A percentile compares a stretch with the other conserved stretches of the same genome.
These are phyloP conservation scores for Zymoseptoria pseudotritici DNA, from an alignment of 2,329 filamentous ascomycete genomes.

Conservation along the genomic window DNA sequence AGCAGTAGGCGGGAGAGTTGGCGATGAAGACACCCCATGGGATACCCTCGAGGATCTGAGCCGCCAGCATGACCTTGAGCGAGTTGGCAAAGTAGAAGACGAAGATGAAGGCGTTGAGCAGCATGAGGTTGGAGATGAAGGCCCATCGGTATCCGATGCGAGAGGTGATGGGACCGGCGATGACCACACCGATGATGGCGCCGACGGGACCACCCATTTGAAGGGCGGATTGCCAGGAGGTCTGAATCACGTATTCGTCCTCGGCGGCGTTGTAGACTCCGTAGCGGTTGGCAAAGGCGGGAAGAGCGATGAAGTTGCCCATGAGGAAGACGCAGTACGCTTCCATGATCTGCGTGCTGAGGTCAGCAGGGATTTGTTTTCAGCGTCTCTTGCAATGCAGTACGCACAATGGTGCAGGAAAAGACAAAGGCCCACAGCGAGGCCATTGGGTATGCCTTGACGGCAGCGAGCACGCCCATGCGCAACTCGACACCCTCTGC, in stretches of 20 bases:
- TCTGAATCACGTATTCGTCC: slow-evolving; percentile 36
- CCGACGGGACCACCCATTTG: slow-evolving; percentile 50
- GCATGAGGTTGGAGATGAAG: slow-evolving; percentile 48
- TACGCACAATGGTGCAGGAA: slow-evolving; percentile 49
- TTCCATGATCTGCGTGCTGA: slow-evolving; percentile 51
- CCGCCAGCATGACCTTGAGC: slow-evolving; percentile 41
- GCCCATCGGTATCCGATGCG: slow-evolving; percentile 53
- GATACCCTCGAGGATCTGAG: slow-evolving; percentile 54
- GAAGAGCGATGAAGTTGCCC: slow-evolving; percentile 50
- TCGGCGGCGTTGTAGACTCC: slow-evolving; percentile 34
- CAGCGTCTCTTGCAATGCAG: background rate
- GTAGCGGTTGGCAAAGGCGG: slow-evolving; percentile 40
- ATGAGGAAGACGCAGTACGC: slow-evolving; percentile 57
- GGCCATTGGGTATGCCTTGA: slow-evolving; percentile 47
- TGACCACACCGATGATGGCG: slow-evolving; percentile 52
- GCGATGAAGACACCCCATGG: slow-evolving; percentile 62
- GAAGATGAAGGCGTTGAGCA: slow-evolving; percentile 54
- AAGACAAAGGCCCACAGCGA: slow-evolving; percentile 50
- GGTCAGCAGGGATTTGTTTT: slow-evolving; percentile 16
- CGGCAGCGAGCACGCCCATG: slow-evolving; percentile 44
- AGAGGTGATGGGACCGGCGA: slow-evolving; percentile 55
- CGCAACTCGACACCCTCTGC: slow-evolving; percentile 49
- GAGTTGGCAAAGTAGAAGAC: slow-evolving; percentile 51
- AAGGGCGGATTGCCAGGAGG: slow-evolving; percentile 53
- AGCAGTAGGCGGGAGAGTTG: slow-evolving; percentile 56